phyloP scores from a whole-genome alignment of 768 basidiomycete genomes.

The Candolleomyces eurysporus region DNA sequence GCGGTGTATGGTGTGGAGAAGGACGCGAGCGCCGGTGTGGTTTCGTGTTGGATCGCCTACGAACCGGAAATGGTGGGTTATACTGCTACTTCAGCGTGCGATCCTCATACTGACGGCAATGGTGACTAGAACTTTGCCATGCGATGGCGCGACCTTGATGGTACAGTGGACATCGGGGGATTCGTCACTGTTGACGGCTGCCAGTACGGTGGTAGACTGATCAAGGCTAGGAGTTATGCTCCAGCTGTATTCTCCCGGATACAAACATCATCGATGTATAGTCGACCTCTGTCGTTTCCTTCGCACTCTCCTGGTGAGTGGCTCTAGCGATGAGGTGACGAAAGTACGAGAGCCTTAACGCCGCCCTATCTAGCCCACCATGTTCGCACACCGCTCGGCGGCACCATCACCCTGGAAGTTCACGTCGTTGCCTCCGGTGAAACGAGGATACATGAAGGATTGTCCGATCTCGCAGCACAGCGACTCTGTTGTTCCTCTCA shows the following conservation, averaged over 20 bases:
- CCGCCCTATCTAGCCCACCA: conserved; percentile 8
- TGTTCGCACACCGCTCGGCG: conserved; percentile 25
- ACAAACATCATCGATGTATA: conserved; percentile 27
- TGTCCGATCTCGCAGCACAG: conserved; percentile 24
- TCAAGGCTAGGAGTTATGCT: conserved; percentile 27
- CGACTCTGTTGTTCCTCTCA: conserved; percentile 15
- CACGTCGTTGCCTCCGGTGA: conserved; percentile 29
- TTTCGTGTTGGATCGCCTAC: conserved; percentile 29
- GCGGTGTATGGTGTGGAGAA: conserved; percentile 24
- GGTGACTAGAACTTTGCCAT: conserved; percentile 23
- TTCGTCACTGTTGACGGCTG: conserved; percentile 30
- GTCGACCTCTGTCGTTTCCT: conserved; percentile 24
- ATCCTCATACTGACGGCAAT: conserved; percentile 9
- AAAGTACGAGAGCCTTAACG: neutral
- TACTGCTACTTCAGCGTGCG: conserved; percentile 2
- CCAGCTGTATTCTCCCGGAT: conserved; percentile 30
- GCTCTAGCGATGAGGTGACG: conserved; percentile 17
- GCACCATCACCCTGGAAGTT: conserved; percentile 27
- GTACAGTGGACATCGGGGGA: conserved; percentile 25
- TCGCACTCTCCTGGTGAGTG: conserved; percentile 7
- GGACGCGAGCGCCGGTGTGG: conserved; percentile 20
- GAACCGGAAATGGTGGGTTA: conserved; percentile 27
- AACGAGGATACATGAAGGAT: conserved; percentile 26
- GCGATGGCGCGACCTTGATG: conserved; percentile 15
- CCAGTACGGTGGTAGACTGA: conserved; percentile 27